Evolutionary conservation across 2,329 filamentous ascomycete genomes (phyloP), one percentile per base, ranked within the genome.

Genomic region (Sarocladium oryzae): DNA sequence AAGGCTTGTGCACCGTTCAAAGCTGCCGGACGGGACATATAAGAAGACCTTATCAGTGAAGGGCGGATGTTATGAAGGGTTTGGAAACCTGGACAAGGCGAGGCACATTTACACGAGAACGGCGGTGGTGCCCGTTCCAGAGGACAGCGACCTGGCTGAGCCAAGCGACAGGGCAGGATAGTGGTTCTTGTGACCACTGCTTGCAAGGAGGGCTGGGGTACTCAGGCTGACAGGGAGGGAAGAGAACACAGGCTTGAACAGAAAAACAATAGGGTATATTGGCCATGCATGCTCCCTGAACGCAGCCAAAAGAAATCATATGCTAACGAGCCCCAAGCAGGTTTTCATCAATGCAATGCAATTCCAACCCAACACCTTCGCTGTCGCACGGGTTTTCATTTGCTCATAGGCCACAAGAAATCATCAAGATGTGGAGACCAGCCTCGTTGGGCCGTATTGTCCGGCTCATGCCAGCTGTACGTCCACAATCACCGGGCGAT

Each of bases 41-140:
- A 61, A 66, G 21, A 28, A 61, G 0, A 70, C 65, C 0, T 53
- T 77, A 8, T 71, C 65, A 18, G 60, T 78, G 55, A 78, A 78
- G 61, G 75, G 71, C 3, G 75, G 75, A 0, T 64, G 68, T 10
- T 54, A 77, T 15, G 58, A 71, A 18, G 72, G 69, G 0, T 56
- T 78, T 26, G 43, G 43, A 11, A 62, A 65, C 26, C 71, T 71
- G 63, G 57, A 64, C 1, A 59, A 57, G 0, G 71, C 64, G 1
- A 65, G 60, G 52, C 75, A 78, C 52, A 77, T 78, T 16, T 78
- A 66, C 53, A 69, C 69, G 2, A 61, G 63, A 46, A 67, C 66
- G 10, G 74, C 75, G 0, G 69, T 75, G 9, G 63, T 77, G 10
- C 60, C 65, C 28, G 67, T 78, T 6, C 72, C 75, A 0, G 60